Conservation (phyloP, 495 filamentous ascomycete species). For the Trypethelium eluteriae region DNA sequence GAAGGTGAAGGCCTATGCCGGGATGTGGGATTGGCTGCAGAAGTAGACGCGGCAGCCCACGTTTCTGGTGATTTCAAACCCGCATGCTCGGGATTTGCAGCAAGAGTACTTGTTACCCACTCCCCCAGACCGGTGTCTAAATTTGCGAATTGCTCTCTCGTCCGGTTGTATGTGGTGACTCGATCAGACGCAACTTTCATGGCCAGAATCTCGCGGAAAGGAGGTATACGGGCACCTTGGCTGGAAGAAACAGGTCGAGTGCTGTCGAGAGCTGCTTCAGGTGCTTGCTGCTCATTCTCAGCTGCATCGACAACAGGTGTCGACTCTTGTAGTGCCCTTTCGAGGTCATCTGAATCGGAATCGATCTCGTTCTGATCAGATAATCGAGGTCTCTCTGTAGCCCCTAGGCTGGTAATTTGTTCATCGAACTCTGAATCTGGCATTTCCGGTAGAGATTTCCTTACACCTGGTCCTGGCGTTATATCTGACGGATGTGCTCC, state of each 20-base stretch:
- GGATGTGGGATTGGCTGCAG: not conserved
- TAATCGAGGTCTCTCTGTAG: not conserved
- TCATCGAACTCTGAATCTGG: not conserved
- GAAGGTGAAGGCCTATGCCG: conserved; percentile 9
- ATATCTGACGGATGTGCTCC: not conserved
- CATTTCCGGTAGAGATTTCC: not conserved
- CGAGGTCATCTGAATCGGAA: not conserved
- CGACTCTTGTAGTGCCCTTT: not conserved
- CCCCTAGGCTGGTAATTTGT: not conserved
- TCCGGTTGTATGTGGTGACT: conserved; percentile 60
- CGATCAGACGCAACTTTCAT: conserved; percentile 54
- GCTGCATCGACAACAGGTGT: not conserved
- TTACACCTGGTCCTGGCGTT: not conserved
- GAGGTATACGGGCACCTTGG: conserved; percentile 14
- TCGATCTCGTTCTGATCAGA: not conserved
- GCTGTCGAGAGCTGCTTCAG: not conserved
- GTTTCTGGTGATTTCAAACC: conserved; percentile 35
- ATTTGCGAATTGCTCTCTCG: conserved; percentile 58
- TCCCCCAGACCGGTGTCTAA: conserved; percentile 65
- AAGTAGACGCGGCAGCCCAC: not conserved
- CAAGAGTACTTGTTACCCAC: conserved; percentile 55
- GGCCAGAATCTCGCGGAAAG: conserved; percentile 65
- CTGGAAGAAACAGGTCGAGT: not conserved
- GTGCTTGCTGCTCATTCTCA: not conserved
- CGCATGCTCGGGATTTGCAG: conserved; percentile 46